A percentile compares a stretch with the other conserved stretches of the same genome.
Evolutionary conservation across 768 basidiomycete genomes (phyloP).

Genomic region (Coprinellus micaceus): DNA sequence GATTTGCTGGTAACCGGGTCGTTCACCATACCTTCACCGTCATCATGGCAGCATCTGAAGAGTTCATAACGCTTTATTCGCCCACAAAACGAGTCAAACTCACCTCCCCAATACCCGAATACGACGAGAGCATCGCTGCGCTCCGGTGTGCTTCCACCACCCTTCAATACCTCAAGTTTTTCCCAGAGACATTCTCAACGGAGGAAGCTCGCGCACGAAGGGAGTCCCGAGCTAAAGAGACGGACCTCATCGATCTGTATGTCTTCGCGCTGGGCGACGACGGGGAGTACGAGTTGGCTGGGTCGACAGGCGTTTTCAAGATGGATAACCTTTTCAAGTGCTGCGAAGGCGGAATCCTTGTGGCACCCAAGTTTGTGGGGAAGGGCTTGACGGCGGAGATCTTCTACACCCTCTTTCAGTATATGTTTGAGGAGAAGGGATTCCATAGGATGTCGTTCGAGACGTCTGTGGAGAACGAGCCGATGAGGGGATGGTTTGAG

Average conservation of each 20-base stretch:
- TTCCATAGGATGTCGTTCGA: constrained; percentile 42
- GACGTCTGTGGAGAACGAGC: constrained; percentile 37
- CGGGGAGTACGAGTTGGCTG: constrained; percentile 28
- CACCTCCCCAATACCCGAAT: constrained; percentile 28
- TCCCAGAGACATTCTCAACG: constrained; percentile 32
- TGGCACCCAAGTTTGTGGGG: constrained; percentile 34
- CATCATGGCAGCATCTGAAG: too few species aligned
- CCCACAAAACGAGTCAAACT: constrained; percentile 33
- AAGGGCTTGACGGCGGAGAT: constrained; percentile 41
- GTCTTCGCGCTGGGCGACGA: constrained; percentile 28
- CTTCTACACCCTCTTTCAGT: constrained; percentile 36
- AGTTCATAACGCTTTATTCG: constrained; percentile 22
- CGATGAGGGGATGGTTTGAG: constrained; percentile 47
- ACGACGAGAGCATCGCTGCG: constrained; percentile 32
- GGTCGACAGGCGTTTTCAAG: constrained; percentile 35
- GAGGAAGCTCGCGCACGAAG: constrained; percentile 34
- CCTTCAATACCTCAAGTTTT: constrained; percentile 34
- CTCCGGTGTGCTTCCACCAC: constrained; percentile 38
- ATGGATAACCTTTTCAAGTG: constrained; percentile 32
- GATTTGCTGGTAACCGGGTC: too few species aligned
- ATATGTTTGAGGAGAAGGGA: constrained; percentile 38
- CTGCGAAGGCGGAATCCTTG: constrained; percentile 40
- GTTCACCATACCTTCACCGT: too few species aligned
- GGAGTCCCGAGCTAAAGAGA: constrained; percentile 31
- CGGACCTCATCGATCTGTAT: constrained; percentile 33